Percentiles rank a stretch among this genome's conserved stretches.
Evolutionary conservation across 2,329 filamentous ascomycete genomes (phyloP).

Genomic region (Bisporella sp.): DNA sequence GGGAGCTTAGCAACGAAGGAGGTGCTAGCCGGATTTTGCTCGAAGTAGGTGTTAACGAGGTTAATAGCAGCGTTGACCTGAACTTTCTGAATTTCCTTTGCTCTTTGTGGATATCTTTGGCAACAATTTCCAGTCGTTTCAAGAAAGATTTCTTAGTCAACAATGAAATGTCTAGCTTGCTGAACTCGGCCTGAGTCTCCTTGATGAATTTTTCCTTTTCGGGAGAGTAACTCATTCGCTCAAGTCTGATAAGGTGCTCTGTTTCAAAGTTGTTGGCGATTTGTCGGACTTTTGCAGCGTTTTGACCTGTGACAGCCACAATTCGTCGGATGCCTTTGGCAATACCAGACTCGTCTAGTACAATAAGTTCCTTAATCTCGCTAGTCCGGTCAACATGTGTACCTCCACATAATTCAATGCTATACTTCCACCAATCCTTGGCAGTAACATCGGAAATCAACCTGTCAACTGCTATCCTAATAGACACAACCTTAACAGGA

Average conservation of each 20-base stretch:
- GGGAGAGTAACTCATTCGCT: constrained; percentile 62
- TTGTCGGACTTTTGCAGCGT: constrained; percentile 76
- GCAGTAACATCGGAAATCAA: constrained; percentile 78
- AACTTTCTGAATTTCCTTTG: constrained; percentile 91
- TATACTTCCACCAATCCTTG: constrained; percentile 76
- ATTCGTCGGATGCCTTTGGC: constrained; percentile 97
- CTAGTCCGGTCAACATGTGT: constrained; percentile 91
- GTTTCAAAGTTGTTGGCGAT: constrained; percentile 63
- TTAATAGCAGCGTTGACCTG: constrained; percentile 86
- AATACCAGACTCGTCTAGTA: constrained; percentile 93
- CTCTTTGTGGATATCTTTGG: constrained; percentile 77
- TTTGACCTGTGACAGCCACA: constrained; percentile 86
- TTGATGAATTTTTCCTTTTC: constrained; percentile 81
- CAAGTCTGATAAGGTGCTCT: constrained; percentile 61
- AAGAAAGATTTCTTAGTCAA: constrained; percentile 77
- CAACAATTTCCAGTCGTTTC: constrained; percentile 69
- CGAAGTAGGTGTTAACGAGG: constrained; percentile 69
- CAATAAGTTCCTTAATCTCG: constrained; percentile 86
- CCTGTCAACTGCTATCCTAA: constrained; percentile 83
- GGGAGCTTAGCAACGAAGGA: constrained; percentile 70
- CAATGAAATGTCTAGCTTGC: constrained; percentile 74
- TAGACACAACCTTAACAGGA: constrained; percentile 90
- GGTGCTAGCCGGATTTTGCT: constrained; percentile 59
- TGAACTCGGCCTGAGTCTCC: constrained; percentile 69
- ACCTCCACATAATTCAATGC: constrained; percentile 94